Conservation (phyloP, 208 protist species). For the Trypanosoma vivax region DNA sequence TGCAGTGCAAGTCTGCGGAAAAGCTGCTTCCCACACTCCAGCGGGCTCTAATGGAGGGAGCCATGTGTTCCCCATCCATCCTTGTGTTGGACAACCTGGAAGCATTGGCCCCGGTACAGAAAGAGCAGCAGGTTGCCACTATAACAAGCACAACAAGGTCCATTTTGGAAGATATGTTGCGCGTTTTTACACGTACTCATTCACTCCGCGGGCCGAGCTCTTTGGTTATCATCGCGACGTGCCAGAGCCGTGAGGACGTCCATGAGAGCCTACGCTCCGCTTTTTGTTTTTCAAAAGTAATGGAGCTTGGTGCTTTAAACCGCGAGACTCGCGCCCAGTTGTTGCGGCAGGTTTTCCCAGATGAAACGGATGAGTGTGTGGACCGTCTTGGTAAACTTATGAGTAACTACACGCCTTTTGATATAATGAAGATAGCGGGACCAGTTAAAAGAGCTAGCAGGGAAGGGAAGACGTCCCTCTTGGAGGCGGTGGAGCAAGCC, state of each 20-base stretch:
- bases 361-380: constrained; percentile 24
- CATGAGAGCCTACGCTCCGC: constrained; percentile 57
- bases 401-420: constrained; percentile 90
- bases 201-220: constrained; percentile 17
- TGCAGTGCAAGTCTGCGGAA: constrained; percentile 52
- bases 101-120: constrained; percentile 64
- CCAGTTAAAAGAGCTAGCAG: constrained; percentile 26
- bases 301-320: constrained; percentile 58
- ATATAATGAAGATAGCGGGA: constrained; percentile 46
- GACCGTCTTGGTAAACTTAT: constrained; percentile 39
- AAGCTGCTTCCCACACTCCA: constrained; percentile 37
- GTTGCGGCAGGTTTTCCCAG: constrained; percentile 50
- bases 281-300: constrained; percentile 49
- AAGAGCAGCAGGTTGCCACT: constrained; percentile 51
- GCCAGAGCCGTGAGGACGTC: constrained; percentile 54
- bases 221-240: constrained; percentile 70
- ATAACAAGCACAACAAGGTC: constrained; percentile 56
- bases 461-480: constrained; percentile 6
- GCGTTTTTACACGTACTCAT: constrained; percentile 31
- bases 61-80: constrained; percentile 69
- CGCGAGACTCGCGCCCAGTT: constrained; percentile 38
- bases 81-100: constrained; percentile 87
- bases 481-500: constrained; percentile 23
- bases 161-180: constrained; percentile 50
- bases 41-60: constrained; percentile 47